Conservation (phyloP, 495 filamentous ascomycete species). For the Glarea lozoyensis region DNA sequence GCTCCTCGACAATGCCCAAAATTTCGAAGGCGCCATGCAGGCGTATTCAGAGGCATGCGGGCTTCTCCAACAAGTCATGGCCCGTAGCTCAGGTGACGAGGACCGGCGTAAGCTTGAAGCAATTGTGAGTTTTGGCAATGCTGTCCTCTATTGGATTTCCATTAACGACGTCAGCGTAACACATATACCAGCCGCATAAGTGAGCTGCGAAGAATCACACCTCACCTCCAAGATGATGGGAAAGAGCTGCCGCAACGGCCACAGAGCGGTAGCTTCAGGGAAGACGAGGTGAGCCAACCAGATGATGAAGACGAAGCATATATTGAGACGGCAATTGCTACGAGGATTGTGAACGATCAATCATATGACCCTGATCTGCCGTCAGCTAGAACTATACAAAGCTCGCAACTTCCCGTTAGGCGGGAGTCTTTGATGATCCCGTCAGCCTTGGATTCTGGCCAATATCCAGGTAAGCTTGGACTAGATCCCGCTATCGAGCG, state of each 20-base stretch:
- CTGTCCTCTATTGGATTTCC: background rate
- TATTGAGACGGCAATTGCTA: slow-evolving; percentile 36
- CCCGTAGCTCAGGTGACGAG: slow-evolving; percentile 69
- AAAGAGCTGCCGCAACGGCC: slow-evolving; percentile 76
- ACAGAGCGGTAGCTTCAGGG: slow-evolving; percentile 55
- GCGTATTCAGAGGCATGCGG: slow-evolving; percentile 86
- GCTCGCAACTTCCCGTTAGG: slow-evolving; percentile 24
- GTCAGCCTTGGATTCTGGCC: slow-evolving; percentile 16
- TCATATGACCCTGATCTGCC: slow-evolving; percentile 17
- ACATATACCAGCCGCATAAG: slow-evolving; percentile 84
- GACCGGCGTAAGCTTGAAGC: slow-evolving; percentile 78
- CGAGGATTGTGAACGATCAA: slow-evolving; percentile 27
- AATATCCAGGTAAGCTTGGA: slow-evolving; percentile 17
- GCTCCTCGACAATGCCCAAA: slow-evolving; percentile 86
- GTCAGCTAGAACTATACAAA: slow-evolving; percentile 24
- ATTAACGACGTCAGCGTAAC: slow-evolving; percentile 48
- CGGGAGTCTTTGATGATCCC: slow-evolving; percentile 24
- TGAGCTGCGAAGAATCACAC: slow-evolving; percentile 66
- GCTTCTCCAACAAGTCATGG: slow-evolving; percentile 78
- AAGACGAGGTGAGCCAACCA: slow-evolving; percentile 39
- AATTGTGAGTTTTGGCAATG: slow-evolving; percentile 57
- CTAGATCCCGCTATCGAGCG: slow-evolving; percentile 28
- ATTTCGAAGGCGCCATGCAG: slow-evolving; percentile 84
- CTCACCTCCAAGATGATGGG: slow-evolving; percentile 43
- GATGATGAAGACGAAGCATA: slow-evolving; percentile 37